Base-by-base conservation (phyloP, 2,329 filamentous ascomycete genomes). In the Elsinoe perseae region DNA sequence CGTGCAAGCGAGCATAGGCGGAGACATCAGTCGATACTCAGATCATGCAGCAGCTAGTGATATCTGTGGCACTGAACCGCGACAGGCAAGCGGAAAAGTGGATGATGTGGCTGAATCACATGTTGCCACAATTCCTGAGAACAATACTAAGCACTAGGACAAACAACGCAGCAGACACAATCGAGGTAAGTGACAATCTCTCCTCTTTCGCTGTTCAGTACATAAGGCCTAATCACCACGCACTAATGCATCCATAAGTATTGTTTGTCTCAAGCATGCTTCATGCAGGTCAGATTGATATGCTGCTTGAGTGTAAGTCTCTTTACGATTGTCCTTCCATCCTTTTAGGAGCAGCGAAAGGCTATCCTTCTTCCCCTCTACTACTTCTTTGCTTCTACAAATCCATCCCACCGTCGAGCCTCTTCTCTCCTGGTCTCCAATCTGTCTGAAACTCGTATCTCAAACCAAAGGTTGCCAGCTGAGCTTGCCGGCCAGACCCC, bases 61-160 rank as follows among this genome's bases (percentile, higher is more conserved):
- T n/a, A n/a, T n/a, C n/a, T n/a, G n/a, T n/a, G n/a, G n/a, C n/a
- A n/a, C n/a, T n/a, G n/a, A n/a, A n/a, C n/a, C n/a, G n/a, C n/a
- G n/a, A n/a, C n/a, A n/a, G n/a, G n/a, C n/a, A n/a, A n/a, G n/a
- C n/a, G n/a, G n/a, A n/a, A n/a, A n/a, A n/a, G n/a, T n/a, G 18
- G 10, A 10, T 5, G 4, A n/a, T 23, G 40, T 23, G 25, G 44
- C 44, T 32, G 27, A n/a, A 50, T 10, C 44, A 50, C 25, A 27
- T 50, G 28, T 34, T 8, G 48, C 48, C 48, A 52, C 48, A 52
- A 52, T 52, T 36, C 48, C 46, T n/a, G 38, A 57, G 59, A 60
- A 60, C 57, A 60, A 60, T 59, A 59, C 58, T 53, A 59, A 59
- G 57, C 55, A 48, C 52, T 27, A 20, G 10, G 14, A 56, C 30